Conservation (phyloP, 2,329 filamentous ascomycete genomes). For the Xylaria polymorpha region DNA sequence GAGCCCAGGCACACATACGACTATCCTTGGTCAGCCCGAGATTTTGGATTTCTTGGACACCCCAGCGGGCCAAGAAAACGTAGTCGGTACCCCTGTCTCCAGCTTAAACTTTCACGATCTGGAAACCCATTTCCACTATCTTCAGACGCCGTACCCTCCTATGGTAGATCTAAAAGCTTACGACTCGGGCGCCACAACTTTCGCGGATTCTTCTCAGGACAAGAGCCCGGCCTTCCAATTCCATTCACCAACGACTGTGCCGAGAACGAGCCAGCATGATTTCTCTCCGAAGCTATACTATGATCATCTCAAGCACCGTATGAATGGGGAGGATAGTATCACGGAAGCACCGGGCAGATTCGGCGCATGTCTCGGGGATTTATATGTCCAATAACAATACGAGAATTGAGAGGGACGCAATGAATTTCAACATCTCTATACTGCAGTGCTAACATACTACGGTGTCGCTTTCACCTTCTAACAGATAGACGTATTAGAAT, state of each 20-base stretch:
- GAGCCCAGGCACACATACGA: not conserved
- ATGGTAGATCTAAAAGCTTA: constrained; percentile 39
- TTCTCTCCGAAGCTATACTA: constrained; percentile 36
- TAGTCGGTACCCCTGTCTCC: not conserved
- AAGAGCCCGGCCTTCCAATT: not conserved
- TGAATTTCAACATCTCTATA: not conserved
- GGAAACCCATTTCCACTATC: constrained; percentile 1
- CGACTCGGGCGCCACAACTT: constrained; percentile 38
- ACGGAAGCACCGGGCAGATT: not conserved
- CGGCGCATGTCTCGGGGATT: not conserved
- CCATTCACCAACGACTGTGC: not conserved
- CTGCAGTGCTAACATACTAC: not conserved
- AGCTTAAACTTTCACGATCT: not conserved
- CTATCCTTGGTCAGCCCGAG: not conserved
- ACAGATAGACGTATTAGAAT: not conserved
- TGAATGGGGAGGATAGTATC: not conserved
- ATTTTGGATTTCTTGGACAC: not conserved
- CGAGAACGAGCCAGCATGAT: constrained; percentile 7
- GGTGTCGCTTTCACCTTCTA: not conserved
- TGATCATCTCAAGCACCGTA: constrained; percentile 34
- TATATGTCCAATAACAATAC: not conserved
- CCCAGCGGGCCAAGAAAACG: not conserved
- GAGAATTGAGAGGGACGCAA: not conserved
- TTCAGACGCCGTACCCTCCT: not conserved
- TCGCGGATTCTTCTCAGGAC: constrained; percentile 36